These are phyloP conservation scores for Clarireedia sp. DNA, from an alignment of 2,329 filamentous ascomycete species.

Conservation along the genomic window DNA sequence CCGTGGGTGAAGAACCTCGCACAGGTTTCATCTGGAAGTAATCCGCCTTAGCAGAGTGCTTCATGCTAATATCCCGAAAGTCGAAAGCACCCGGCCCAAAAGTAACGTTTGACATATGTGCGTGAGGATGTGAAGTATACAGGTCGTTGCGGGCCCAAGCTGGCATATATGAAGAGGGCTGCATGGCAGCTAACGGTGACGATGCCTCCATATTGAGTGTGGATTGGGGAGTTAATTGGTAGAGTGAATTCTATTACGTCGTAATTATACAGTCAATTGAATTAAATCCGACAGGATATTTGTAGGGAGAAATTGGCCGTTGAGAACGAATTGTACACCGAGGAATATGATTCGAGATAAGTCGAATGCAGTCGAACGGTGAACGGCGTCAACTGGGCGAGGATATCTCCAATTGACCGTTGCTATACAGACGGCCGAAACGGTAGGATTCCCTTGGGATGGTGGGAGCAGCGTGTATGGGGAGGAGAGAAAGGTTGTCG, in stretches of 20 bases:
- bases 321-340: neutral
- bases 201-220: constrained; percentile 69
- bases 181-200: constrained; percentile 89
- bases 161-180: constrained; percentile 59
- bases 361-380: too few relatives aligned
- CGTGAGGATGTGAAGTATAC: constrained; percentile 43
- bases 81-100: constrained; percentile 61
- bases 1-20: constrained; percentile 80
- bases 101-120: constrained; percentile 41
- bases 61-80: constrained; percentile 69
- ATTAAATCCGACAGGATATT: neutral
- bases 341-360: neutral
- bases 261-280: constrained; percentile 6
- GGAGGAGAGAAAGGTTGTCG: constrained; percentile 1
- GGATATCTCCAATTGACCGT: constrained; percentile 2
- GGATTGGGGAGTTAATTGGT: neutral
- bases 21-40: constrained; percentile 77
- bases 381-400: too few relatives aligned
- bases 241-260: constrained; percentile 2
- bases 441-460: neutral
- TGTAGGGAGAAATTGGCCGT: neutral
- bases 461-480: neutral
- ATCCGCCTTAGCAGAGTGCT: constrained; percentile 56
- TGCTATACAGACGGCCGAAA: constrained; percentile 3
- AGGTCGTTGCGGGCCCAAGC: constrained; percentile 52